Conservation (phyloP, 148 eudicot genomes). For the Suaeda aralocaspica region DNA sequence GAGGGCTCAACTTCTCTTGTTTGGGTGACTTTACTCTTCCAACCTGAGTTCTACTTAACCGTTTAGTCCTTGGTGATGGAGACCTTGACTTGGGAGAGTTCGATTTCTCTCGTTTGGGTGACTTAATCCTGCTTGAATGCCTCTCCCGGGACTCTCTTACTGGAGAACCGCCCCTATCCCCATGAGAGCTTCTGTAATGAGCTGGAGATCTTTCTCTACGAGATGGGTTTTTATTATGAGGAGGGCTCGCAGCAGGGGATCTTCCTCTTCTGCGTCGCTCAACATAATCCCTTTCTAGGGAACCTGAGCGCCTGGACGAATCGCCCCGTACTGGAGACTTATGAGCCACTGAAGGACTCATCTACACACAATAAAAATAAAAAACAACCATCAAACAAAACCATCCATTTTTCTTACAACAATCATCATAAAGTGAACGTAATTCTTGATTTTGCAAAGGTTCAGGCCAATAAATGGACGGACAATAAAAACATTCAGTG, state of each 20-base stretch:
- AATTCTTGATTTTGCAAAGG: not conserved
- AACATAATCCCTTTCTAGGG: conserved; percentile 46
- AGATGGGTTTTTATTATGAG: conserved; percentile 53
- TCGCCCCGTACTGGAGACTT: conserved; percentile 52
- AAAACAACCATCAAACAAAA: not conserved
- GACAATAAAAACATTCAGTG: too few species aligned
- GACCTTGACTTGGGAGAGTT: conserved; percentile 50
- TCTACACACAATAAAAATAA: conserved; percentile 24
- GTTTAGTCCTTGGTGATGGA: conserved; percentile 77
- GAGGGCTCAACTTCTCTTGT: too few species aligned
- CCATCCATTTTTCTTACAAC: not conserved
- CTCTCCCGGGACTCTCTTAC: conserved; percentile 32
- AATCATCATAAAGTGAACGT: not conserved
- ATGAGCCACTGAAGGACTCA: conserved; percentile 32
- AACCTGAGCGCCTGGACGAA: conserved; percentile 41
- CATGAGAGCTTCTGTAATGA: conserved; percentile 53
- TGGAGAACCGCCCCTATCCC: conserved; percentile 38
- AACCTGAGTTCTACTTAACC: conserved; percentile 55
- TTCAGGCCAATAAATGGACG: not conserved
- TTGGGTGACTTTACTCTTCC: too few species aligned
- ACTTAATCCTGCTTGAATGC: conserved; percentile 34
- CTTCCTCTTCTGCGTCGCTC: conserved; percentile 60
- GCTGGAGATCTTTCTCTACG: conserved; percentile 68
- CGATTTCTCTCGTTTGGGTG: conserved; percentile 36
- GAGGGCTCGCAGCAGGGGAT: conserved; percentile 51